Base-by-base conservation (phyloP, 768 basidiomycete species). In the Sutorius australiensis region DNA sequence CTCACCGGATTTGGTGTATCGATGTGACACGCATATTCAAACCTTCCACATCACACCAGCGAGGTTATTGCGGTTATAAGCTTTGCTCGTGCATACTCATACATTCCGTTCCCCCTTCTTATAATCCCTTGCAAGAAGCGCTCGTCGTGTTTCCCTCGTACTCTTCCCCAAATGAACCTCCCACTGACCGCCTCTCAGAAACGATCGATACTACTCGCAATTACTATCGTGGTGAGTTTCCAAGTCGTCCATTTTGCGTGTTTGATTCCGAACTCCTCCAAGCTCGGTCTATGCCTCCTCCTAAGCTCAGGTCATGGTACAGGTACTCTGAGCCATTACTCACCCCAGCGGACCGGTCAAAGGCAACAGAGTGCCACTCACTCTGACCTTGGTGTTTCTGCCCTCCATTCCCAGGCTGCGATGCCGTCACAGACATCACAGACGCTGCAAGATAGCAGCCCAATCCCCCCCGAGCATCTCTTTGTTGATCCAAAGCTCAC, bases 141-240 rank as follows among this genome's bases (percentile, higher is more conserved):
- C 27, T 19, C 3, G 16, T 32, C 27, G 19, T 14, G 1, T n/a
- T n/a, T n/a, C 44, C 32, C 4, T 42, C 16, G 43, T 21, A 19
- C 9, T 37, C 42, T 31, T 5, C 24, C 39, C 45, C 17, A 27
- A 5, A 68, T 68, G 67, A n/a, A 45, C 33, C 19, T 67, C 50
- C 60, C 67, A 8, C 36, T 67, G 21, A 67, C 67, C 8, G 41
- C 65, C 6, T 61, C 67, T 24, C 67, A 70, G 46, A 70, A 62
- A 41, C 65, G 67, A 12, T 67, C 67, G 10, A 40, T 69, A 27
- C 44, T 70, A 0, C 56, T 68, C 16, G 67, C 68, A 3, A 34
- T 58, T 48, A 45, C 65, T 37, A 39, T 68, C 12, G 17, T 68
- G 32, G 67, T 70, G n/a, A 55, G 67, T 55, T 8, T 7, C 24